These are phyloP conservation scores for Prototheca wickerhamii DNA, from an alignment of 163 green algal species.

Conservation along the genomic window DNA sequence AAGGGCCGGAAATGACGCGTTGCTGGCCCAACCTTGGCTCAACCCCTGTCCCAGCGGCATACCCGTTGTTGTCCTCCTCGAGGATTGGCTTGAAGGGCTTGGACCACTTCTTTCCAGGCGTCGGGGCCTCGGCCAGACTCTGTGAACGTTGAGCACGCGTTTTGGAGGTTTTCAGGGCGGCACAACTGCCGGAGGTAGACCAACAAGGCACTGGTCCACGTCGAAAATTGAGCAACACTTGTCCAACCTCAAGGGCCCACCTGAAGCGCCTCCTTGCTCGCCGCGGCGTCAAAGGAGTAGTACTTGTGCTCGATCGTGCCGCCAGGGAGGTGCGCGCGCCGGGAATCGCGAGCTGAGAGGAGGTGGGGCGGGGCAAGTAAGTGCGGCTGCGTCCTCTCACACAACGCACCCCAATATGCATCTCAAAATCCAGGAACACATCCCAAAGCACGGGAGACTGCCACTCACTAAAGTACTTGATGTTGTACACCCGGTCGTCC, in stretches of 20 bases:
- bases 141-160: neutral
- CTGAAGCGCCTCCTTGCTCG: slow-evolving; percentile 18
- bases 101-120: slow-evolving; percentile 24
- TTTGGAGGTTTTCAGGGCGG: neutral
- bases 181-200: too few species aligned
- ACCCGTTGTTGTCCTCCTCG: slow-evolving; percentile 43
- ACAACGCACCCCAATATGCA: neutral
- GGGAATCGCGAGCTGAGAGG: slow-evolving; percentile 30
- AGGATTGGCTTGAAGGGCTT: slow-evolving; percentile 12
- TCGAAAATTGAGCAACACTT: too few species aligned
- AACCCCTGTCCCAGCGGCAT: slow-evolving; percentile 3
- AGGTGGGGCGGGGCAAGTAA: neutral
- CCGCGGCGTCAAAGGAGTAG: slow-evolving; percentile 8
- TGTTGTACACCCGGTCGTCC: slow-evolving; percentile 58
- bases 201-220: too few species aligned
- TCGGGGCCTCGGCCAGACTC: slow-evolving; percentile 3
- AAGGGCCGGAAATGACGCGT: too few species aligned
- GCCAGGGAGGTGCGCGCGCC: slow-evolving; percentile 30
- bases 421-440: neutral
- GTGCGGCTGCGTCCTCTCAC: neutral
- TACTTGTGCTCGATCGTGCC: slow-evolving; percentile 33
- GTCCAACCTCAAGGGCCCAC: neutral
- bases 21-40: too few species aligned
- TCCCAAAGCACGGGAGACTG: neutral
- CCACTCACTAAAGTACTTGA: slow-evolving; percentile 64